Evolutionary conservation across 1,284 basidiomycete genomes (phyloP), one percentile per base, ranked within the genome.

Genomic region (Ustilago xerochloae): DNA sequence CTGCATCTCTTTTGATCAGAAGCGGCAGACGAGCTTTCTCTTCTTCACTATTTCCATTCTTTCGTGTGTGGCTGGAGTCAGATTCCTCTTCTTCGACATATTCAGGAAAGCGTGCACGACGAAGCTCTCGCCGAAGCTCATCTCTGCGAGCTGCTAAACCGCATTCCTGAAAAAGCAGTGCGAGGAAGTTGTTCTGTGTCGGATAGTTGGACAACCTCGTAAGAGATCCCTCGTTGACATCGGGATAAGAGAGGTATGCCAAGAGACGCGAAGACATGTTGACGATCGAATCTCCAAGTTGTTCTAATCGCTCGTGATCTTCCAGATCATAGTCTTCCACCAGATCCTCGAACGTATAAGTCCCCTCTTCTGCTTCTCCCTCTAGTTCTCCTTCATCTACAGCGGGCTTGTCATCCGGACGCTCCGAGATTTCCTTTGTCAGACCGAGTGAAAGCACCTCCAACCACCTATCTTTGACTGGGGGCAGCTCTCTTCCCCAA

Each of bases 281-380:
- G 56, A 75, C 73, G 36, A 75, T 71, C 24, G 68, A 71, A 30
- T 75, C 73, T 20, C 73, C 73, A 9, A 75, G 58, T 41, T 75
- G 73, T 26, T 75, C 73, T 22, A 75, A 36, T 15, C 73, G 48
- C 36, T 75, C 73, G 54, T 75, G 64, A 38, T 75, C 64, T 52
- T 75, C 73, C 2, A 75, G 47, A 26, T 75, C 73, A 45, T 55
- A 75, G 54, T 75, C 68, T 5, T 71, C 63, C 2, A 75, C 73
- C 6, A 75, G 43, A 38, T 71, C 57, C 26, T 52, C 39, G 24
- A 75, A 65, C 2, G 29, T 47, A 15, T 53, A 33, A 15, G 9
- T 15, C 15, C 32, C 54, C 24, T 35, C 39, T 24, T 18, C 13
- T 18, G n/a, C 22, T 13, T 56, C 33, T 29, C 35, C 12, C 36